Evolutionary conservation across 2,329 filamentous ascomycete genomes (phyloP).

Genomic region (Coleophoma cylindrospora): DNA sequence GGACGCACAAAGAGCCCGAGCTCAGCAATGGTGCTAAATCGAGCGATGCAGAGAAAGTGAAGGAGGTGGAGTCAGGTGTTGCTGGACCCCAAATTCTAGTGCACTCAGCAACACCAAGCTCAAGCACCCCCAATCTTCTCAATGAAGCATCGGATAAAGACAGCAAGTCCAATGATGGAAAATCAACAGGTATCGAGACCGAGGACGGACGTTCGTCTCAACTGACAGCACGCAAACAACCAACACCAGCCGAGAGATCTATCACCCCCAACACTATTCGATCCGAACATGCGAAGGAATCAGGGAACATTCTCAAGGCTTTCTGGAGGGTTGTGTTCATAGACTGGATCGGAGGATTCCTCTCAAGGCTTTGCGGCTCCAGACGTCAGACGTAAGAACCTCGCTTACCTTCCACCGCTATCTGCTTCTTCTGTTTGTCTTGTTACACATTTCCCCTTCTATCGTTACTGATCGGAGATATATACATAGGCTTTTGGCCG

Average conservation of each 20-base stretch:
- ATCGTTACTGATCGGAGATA: slow-evolving; percentile 15
- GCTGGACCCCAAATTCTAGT: slow-evolving; percentile 16
- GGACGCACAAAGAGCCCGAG: neutral
- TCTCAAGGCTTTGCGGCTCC: slow-evolving; percentile 22
- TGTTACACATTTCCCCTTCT: slow-evolving; percentile 1
- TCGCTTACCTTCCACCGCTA: slow-evolving; percentile 2
- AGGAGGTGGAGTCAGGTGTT: slow-evolving; percentile 1
- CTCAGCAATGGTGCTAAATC: slow-evolving; percentile 6
- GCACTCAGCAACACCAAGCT: slow-evolving; percentile 14
- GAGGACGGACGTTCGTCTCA: slow-evolving; percentile 9
- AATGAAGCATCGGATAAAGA: slow-evolving; percentile 1
- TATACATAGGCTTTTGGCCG: slow-evolving; percentile 17
- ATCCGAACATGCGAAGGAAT: slow-evolving; percentile 17
- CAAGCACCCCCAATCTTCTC: slow-evolving; percentile 3
- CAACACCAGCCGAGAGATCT: slow-evolving; percentile 15
- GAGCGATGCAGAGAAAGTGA: slow-evolving; percentile 1
- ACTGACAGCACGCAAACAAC: slow-evolving; percentile 16
- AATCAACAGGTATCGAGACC: slow-evolving; percentile 16
- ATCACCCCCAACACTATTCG: slow-evolving; percentile 22
- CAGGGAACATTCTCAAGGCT: slow-evolving; percentile 20
- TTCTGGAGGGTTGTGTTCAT: slow-evolving; percentile 29
- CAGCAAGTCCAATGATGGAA: slow-evolving; percentile 11
- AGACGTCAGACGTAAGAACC: slow-evolving; percentile 21
- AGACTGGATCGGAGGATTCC: slow-evolving; percentile 29
- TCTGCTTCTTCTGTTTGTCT: slow-evolving; percentile 1